phyloP scores from a whole-genome alignment of 306 rosid species.

The Prunus armeniaca region DNA sequence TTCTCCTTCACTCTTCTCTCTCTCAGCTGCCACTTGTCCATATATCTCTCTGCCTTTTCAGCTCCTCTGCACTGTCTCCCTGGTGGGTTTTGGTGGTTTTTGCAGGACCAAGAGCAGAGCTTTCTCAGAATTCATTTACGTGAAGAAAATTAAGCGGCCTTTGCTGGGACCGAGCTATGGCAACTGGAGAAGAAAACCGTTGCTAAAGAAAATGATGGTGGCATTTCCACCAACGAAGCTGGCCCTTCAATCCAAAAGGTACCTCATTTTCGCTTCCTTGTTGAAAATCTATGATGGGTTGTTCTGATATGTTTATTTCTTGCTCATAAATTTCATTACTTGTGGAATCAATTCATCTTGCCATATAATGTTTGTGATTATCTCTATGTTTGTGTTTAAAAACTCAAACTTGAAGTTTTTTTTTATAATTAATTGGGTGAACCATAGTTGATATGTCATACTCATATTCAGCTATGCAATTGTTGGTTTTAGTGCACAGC shows the following conservation, averaged over 20 bases:
- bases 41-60: background rate
- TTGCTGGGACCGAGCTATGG: conserved; percentile 20
- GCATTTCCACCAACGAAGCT: conserved; percentile 18
- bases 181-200: conserved; percentile 24
- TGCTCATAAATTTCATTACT: background rate
- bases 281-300: background rate
- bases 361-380: background rate
- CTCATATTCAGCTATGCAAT: background rate
- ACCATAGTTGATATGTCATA: background rate
- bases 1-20: background rate
- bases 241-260: conserved; percentile 29
- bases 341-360: background rate
- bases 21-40: conserved; percentile 10
- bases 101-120: background rate
- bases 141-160: too few relatives aligned
- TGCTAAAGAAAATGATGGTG: conserved; percentile 15
- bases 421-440: background rate
- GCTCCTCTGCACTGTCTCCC: background rate
- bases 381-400: background rate
- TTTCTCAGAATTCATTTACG: too few relatives aligned
- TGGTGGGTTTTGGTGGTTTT: background rate
- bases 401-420: background rate
- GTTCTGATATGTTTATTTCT: background rate
- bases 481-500: background rate
- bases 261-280: conserved; percentile 1